Percentiles rank a stretch among this genome's conserved stretches.
These are phyloP conservation scores for Cenchrus americanus DNA, from an alignment of 176 grass and related monocot genomes.

Conservation along the genomic window DNA sequence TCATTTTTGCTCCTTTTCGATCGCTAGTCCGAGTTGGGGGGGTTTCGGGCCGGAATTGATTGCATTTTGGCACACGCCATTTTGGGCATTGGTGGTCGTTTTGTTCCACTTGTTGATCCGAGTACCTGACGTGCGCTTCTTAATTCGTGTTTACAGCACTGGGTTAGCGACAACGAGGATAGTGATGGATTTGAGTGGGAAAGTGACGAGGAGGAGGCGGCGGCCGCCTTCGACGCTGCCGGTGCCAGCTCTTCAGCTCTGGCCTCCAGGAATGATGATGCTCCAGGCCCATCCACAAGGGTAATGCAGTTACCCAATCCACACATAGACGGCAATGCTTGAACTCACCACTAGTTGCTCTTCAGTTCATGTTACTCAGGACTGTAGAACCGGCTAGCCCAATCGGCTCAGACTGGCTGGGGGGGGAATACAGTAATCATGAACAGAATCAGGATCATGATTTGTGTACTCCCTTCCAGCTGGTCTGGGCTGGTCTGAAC, in stretches of 20 bases:
- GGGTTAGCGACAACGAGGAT: constrained; percentile 46
- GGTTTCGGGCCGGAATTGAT: neutral
- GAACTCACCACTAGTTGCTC: neutral
- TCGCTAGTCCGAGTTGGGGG: neutral
- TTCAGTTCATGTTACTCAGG: constrained; percentile 8
- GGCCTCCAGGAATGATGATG: constrained; percentile 5
- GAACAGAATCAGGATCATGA: neutral
- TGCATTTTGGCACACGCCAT: neutral
- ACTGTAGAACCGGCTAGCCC: neutral
- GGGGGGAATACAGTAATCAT: neutral
- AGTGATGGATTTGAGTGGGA: constrained; percentile 45
- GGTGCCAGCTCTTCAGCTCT: neutral
- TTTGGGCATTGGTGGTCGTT: neutral
- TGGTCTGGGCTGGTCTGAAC: neutral
- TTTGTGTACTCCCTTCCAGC: neutral
- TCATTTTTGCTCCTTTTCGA: neutral
- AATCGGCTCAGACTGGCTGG: neutral
- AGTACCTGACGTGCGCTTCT: neutral
- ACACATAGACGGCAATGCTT: neutral
- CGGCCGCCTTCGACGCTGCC: neutral
- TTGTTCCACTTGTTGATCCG: neutral
- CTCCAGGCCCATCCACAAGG: constrained; percentile 4
- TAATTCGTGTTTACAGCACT: constrained; percentile 46
- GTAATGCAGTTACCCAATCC: constrained; percentile 27
- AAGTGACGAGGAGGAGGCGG: constrained; percentile 29